Base-by-base conservation (phyloP, 495 filamentous ascomycete species). In the Lentithecium fluviatile region DNA sequence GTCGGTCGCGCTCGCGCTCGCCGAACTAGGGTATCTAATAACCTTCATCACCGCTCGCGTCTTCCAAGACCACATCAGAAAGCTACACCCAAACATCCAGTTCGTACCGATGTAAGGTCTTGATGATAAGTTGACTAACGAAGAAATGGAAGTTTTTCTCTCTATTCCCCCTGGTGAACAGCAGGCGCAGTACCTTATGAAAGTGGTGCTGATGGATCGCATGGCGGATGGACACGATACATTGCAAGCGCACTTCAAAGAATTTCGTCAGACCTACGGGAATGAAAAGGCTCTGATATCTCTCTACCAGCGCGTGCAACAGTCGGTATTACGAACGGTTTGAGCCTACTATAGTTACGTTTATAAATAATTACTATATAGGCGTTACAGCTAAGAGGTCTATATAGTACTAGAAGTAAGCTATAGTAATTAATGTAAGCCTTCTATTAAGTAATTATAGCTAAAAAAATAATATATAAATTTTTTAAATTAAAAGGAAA, bases 101-200 rank as follows among this genome's bases (percentile, higher is more conserved):
- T 62, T 55, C 52, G 26, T 23, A 13, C 45, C 52, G 11, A 17
- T 57, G 10, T 11, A 38, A 21, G 60, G 60, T 13, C 34, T 10
- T 6, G 45, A 57, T 15, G 47, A 45, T 37, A 53, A 52, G 25
- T 32, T 63, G 60, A 63, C 45, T 23, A 52, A 57, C 6, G 52
- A 63, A 34, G 58, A 62, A 29, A 45, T 55, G 7, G 25, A 20
- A 21, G 49, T 42, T 11, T 62, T 15, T 11, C 15, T 49, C 13
- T 38, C 50, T 7, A 25, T 62, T 17, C 51, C 58, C 1, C 17
- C 34, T 38, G 58, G 58, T 2, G 24, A 20, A 4, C 50, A 55
- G 8, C 42, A 49, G 48, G 50, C 55, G 21, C 17, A 49, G 1
- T 62, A 47, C 32, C 26, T 48, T 1, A 49, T 55, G 43, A 62